Evolutionary conservation across 129 eudicot species (phyloP), one percentile per base, ranked within the genome.

Genomic region (Pittosporum tobira): DNA sequence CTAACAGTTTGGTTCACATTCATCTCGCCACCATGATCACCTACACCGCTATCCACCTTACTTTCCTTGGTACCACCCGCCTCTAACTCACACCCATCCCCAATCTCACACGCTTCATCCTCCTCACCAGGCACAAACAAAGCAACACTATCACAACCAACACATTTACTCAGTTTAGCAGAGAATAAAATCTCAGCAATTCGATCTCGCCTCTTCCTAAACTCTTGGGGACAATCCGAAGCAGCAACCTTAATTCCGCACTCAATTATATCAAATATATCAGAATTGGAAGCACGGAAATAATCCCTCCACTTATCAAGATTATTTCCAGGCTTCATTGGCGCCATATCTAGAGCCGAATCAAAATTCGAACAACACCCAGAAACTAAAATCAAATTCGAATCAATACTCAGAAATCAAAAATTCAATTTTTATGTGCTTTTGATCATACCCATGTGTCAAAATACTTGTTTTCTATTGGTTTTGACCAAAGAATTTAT

Each of bases 171-270:
- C 59, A 74, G 47, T 64, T 69, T 78, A 78, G 85, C 76, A 5
- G 94, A 38, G 61, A 86, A 91, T 38, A 91, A 59, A 57, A 52
- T 21, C 82, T 87, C 88, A 34, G 96, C 94, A 56, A 91, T 81
- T 26, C 66, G 63, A 72, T 81, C 99, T 62, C 96, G 78, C 51
- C 81, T 79, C 40, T 51, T 30, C 62, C 67, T 87, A 62, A 83
- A 87, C 37, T 91, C 94, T 19, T 81, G 63, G 0, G 96, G 96
- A 22, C 71, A 79, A 87, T 91, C 99, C 12, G 74, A 56, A 26
- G 96, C 94, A 11, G 99, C 99, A 53, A 91, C 85, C 77, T 78
- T 68, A 51, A 91, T 80, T 5, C 88, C 96, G 21, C 81, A 61
- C 73, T 87, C 84, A 29, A 91, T 81, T 40, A 91, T 81, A 29